These are phyloP conservation scores for Primulina eburnea DNA, from an alignment of 257 asterid genomes.

Conservation along the genomic window DNA sequence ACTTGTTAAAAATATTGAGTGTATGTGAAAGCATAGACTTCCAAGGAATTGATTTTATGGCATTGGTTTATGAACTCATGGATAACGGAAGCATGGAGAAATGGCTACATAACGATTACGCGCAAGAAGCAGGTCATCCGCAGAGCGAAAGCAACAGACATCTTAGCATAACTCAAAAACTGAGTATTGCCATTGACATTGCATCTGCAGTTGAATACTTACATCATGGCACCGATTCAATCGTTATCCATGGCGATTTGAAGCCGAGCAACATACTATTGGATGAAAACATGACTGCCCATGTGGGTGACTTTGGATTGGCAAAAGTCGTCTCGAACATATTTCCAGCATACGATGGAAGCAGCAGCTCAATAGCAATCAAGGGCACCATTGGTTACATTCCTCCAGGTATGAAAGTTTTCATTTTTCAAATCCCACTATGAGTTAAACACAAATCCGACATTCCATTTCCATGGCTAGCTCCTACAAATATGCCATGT, in stretches of 20 bases:
- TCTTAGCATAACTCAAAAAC: not conserved
- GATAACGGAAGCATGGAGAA: not conserved
- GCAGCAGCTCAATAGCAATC: constrained; percentile 21
- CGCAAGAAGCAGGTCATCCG: not conserved
- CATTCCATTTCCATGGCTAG: not conserved
- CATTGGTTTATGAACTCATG: constrained; percentile 5
- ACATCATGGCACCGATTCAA: constrained; percentile 24
- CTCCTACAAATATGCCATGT: not conserved
- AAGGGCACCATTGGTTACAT: constrained; percentile 33
- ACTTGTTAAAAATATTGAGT: constrained; percentile 1
- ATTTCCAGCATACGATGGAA: not conserved
- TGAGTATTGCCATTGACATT: constrained; percentile 25
- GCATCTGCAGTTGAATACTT: constrained; percentile 29
- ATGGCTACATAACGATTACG: not conserved
- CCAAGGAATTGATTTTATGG: constrained; percentile 9
- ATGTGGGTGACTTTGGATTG: constrained; percentile 42
- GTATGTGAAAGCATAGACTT: constrained; percentile 4
- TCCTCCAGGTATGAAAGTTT: constrained; percentile 26
- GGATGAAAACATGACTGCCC: constrained; percentile 31
- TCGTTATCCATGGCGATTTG: constrained; percentile 34
- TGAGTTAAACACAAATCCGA: no score
- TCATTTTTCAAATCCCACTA: no score
- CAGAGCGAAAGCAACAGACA: not conserved
- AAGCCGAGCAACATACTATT: constrained; percentile 41
- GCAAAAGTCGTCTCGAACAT: constrained; percentile 28